Base-by-base conservation (phyloP, 495 filamentous ascomycete genomes). In the Xylaria intraflava region DNA sequence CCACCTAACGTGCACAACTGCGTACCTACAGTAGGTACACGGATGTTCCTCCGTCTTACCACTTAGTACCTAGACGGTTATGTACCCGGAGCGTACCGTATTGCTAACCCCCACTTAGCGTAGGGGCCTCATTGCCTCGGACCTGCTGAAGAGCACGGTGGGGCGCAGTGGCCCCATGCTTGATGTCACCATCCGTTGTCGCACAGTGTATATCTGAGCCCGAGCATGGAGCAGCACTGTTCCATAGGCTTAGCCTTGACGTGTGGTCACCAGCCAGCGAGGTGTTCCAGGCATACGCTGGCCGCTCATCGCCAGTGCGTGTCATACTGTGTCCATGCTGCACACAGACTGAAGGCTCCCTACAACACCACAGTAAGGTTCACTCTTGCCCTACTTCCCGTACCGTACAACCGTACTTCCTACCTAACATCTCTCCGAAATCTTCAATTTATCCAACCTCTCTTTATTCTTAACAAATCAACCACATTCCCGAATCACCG, bases 171-270 rank as follows among this genome's bases (percentile, higher is more conserved):
- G 50, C 30, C 23, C n/a, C n/a, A 17, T 17, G 27, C 40, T 52
- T 52, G 49, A 52, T 52, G 50, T 52, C 50, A 52, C 50, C 31
- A 52, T 42, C 50, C 31, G 41, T 42, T 45, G 23, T 29, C 31
- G 12, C 42, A 51, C 49, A 51, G 49, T 51, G 29, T 29, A 17
- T 42, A 12, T 29, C 38, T 17, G 47, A 4, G 10, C 14, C 31
- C 31, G 11, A 10, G 45, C n/a, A n/a, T n/a, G n/a, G n/a, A n/a
- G n/a, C n/a, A n/a, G n/a, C n/a, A n/a, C n/a, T n/a, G n/a, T n/a
- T n/a, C n/a, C n/a, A n/a, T n/a, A n/a, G n/a, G n/a, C n/a, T n/a
- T n/a, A n/a, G n/a, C n/a, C n/a, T n/a, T n/a, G n/a, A n/a, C n/a
- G n/a, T n/a, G n/a, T n/a, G n/a, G n/a, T n/a, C n/a, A n/a, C n/a